Base-by-base conservation (phyloP, 805 yeast genomes). In the Lachancea sp. region DNA sequence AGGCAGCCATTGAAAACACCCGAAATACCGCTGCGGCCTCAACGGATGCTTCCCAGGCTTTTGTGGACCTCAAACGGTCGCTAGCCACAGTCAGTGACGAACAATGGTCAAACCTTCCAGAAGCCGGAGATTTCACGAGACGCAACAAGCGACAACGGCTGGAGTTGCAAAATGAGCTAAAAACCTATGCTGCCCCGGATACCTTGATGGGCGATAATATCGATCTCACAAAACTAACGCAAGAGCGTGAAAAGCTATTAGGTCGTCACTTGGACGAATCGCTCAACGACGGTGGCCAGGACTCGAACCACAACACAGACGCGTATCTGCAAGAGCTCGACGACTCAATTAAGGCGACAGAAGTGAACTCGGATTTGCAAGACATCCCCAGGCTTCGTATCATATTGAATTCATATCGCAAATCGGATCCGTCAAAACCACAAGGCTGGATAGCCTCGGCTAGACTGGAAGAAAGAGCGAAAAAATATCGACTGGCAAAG, bases 371-470 rank as follows among this genome's bases (percentile, higher is more conserved):
- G 16, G 67, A 68, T 46, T 53, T 75, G 32, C 85, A 80, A 3
- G 90, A 85, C 50, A 62, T 81, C 2, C 68, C 69, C 36, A 79
- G 76, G 48, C 78, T 81, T 31, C 67, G 93, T 31, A 57, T 71
- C 2, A 68, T 88, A 8, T 70, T 90, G 38, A 68, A 75, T n/a
- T 81, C 88, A 2, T 73, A 85, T 51, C 71, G 95, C 30, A 77
- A 75, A 51, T 67, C 87, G 0, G 83, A 86, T 54, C 96, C 97
- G 0, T 63, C 67, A 35, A 82, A 80, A 47, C 76, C 95, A 0
- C 76, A 77, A 39, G 85, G 84, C 3, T 91, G 96, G 95, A 84
- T 91, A 18, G 87, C 95, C 0, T 77, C 88, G 39, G 95, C 96
- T 0, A 66, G 87, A 38, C 59, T 88, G 9, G 98, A 91, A 57